Percentiles rank a stretch among this genome's conserved stretches.
These are phyloP conservation scores for Magnusiomyces fungicola DNA, from an alignment of 1,139 yeast genomes.

Conservation along the genomic window DNA sequence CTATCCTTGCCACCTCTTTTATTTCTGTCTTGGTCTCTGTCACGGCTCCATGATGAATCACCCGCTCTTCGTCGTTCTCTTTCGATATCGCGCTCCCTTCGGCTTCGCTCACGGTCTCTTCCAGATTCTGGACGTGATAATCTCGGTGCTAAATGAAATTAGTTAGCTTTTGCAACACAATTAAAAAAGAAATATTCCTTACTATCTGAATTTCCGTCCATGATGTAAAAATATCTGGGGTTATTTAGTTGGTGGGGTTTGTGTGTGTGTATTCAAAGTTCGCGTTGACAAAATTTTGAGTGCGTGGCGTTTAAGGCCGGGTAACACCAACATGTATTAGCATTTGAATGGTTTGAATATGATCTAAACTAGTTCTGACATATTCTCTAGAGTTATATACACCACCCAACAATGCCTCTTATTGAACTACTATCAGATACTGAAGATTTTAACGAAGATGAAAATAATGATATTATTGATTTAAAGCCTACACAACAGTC, in stretches of 20 bases:
- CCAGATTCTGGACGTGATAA: neutral
- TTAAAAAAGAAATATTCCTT: too few species aligned
- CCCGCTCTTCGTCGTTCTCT: slow-evolving; percentile 10
- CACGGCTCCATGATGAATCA: slow-evolving; percentile 4
- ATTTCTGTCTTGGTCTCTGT: slow-evolving; percentile 14
- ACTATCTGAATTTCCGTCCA: too few species aligned
- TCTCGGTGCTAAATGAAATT: neutral
- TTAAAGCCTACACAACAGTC: neutral
- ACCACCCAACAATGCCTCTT: neutral
- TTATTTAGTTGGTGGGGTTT: too few species aligned
- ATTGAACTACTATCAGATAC: neutral
- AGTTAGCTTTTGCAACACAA: too few species aligned
- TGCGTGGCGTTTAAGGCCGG: neutral
- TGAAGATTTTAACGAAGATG: neutral
- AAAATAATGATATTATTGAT: neutral
- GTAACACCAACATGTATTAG: neutral
- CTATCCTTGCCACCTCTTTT: slow-evolving; percentile 14
- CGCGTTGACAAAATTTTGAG: neutral
- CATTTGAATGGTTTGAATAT: too few species aligned
- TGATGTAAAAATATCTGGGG: too few species aligned
- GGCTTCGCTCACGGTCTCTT: slow-evolving; percentile 12
- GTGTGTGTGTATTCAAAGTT: too few species aligned
- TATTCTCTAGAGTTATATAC: neutral
- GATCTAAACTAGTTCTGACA: neutral
- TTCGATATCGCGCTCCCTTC: slow-evolving; percentile 6